These are phyloP conservation scores for Rhexocercosporidium sp. DNA, from an alignment of 2,329 filamentous ascomycete genomes.

Conservation along the genomic window DNA sequence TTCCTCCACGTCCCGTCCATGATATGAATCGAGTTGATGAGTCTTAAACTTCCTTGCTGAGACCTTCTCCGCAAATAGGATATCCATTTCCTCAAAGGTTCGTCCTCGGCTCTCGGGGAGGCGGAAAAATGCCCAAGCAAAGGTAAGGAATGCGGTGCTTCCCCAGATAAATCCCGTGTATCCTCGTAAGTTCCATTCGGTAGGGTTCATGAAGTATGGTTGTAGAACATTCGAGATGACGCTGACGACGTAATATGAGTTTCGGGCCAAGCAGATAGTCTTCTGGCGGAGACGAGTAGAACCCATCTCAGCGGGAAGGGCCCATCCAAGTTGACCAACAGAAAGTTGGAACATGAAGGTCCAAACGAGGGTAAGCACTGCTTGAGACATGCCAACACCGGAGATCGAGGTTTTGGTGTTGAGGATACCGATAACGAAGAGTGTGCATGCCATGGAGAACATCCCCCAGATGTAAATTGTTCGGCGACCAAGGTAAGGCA, in stretches of 20 bases:
- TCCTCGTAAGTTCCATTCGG: neutral
- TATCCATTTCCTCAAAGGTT: conserved; percentile 1
- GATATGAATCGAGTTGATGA: conserved; percentile 44
- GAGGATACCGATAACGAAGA: conserved; percentile 4
- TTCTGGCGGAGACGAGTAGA: conserved; percentile 9
- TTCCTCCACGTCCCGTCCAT: conserved; percentile 7
- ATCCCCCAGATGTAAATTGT: conserved; percentile 7
- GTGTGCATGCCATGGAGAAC: neutral
- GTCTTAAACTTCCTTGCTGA: neutral
- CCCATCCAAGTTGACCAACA: conserved; percentile 8
- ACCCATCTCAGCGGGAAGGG: conserved; percentile 2
- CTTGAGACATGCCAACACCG: neutral
- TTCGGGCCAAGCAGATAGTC: conserved; percentile 1
- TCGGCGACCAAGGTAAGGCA: conserved; percentile 9
- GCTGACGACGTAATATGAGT: neutral
- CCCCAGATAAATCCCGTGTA: conserved; percentile 12
- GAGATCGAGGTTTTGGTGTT: neutral
- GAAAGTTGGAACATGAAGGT: conserved; percentile 8
- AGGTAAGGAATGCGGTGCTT: neutral
- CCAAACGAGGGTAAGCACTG: conserved; percentile 6
- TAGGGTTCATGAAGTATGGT: conserved; percentile 36
- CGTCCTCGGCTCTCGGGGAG: neutral
- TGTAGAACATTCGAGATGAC: neutral
- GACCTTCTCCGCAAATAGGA: neutral
- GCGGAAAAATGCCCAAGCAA: conserved; percentile 4